Evolutionary conservation across 257 asterid species (phyloP).

Genomic region (Eucommia ulmoides): DNA sequence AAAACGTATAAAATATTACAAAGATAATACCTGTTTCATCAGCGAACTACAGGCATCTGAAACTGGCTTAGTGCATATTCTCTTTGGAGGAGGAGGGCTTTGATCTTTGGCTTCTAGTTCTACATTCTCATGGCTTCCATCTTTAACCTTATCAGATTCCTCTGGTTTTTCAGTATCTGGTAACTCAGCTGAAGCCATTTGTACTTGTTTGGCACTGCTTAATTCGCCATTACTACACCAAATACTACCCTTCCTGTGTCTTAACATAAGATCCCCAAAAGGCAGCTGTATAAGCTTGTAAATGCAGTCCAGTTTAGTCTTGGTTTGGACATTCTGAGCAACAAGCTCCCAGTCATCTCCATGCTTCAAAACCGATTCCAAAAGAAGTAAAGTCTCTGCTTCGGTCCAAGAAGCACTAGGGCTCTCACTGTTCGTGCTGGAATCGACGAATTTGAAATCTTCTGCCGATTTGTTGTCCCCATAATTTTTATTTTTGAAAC

Average conservation of each 20-base stretch:
- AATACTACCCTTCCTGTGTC: slow-evolving; percentile 31
- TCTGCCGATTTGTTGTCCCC: slow-evolving; percentile 39
- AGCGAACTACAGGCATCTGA: slow-evolving; percentile 43
- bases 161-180: slow-evolving; percentile 26
- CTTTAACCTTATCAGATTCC: slow-evolving; percentile 21
- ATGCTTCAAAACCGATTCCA: slow-evolving; percentile 81
- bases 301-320: slow-evolving; percentile 82
- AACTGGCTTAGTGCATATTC: slow-evolving; percentile 33
- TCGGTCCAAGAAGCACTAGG: slow-evolving; percentile 64
- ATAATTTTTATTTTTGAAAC: slow-evolving; percentile 55
- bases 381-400: slow-evolving; percentile 69
- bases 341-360: slow-evolving; percentile 97
- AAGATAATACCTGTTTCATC: slow-evolving; percentile 87
- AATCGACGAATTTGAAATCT: slow-evolving; percentile 51
- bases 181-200: slow-evolving; percentile 19
- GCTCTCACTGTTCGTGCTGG: slow-evolving; percentile 6
- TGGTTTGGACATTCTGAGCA: slow-evolving; percentile 56
- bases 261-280: slow-evolving; percentile 77
- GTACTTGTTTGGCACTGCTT: slow-evolving; percentile 22
- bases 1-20: too few relatives aligned
- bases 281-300: slow-evolving; percentile 84
- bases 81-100: slow-evolving; percentile 60
- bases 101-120: slow-evolving; percentile 28
- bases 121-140: slow-evolving; percentile 32
- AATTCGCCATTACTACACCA: slow-evolving; percentile 27